Evolutionary conservation across 1,139 yeast genomes (phyloP), one percentile per base, ranked within the genome.

Genomic region (Candida buenavistaensis): DNA sequence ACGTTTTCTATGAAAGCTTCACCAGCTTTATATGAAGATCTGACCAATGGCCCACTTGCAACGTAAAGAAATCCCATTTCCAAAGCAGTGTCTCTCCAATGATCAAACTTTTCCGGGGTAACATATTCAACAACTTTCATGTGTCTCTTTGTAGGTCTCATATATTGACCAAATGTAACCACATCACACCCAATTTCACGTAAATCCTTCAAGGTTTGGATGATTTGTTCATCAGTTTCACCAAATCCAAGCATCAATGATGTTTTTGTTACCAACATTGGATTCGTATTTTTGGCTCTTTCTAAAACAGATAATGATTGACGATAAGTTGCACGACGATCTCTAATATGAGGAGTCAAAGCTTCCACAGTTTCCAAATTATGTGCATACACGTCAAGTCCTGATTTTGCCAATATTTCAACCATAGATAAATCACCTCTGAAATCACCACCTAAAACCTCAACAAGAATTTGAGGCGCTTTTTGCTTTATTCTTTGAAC

Each of bases 61-160:
- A 96, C 95, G 55, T 94, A 92, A 35, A 89, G 67, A 72, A 94
- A 94, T 1, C 98, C 98, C 78, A 90, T 66, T 30, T 84, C 88
- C 57, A 86, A 71, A 0, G 98, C 98, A 14, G 72, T 75, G 42
- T 85, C 80, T 56, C 82, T 87, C 98, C 98, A 94, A 58, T 83
- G 73, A 42, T 89, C 96, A 57, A 94, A 94, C 57, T 87, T 89
- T 48, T 86, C 97, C 1, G 98, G 98, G n/a, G 80, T 82, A 14
- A 92, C 78, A 52, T 94, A 94, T 47, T 92, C 97, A 14, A 88
- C 97, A 26, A 94, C 99, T 67, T 90, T 90, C 95, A 94, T 88
- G 59, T 94, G 99, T 54, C 97, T 80, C 65, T 87, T 92, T 2
- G 99, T 94, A 28, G 99, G 99, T 55, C 97, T 78, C 99, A 94